phyloP scores from a whole-genome alignment of 2,329 filamentous ascomycete species.

The Alternaria brassicae region DNA sequence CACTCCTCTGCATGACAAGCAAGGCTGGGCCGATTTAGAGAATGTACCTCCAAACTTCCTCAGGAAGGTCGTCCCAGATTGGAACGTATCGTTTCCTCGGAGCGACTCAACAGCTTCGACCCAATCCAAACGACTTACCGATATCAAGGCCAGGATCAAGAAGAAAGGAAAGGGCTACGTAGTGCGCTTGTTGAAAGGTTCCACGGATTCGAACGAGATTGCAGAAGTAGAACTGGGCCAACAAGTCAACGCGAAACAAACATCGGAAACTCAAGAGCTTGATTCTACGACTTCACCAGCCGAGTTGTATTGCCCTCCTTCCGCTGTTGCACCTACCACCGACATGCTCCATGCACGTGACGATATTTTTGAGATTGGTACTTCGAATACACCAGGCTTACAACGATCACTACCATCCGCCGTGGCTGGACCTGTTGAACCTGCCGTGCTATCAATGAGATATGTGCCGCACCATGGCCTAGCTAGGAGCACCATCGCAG shows the following conservation, averaged over 20 bases:
- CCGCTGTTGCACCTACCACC: background rate
- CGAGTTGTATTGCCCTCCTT: conserved; percentile 29
- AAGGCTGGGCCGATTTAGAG: conserved; percentile 41
- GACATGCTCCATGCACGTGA: background rate
- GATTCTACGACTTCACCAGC: conserved; percentile 22
- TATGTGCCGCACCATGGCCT: background rate
- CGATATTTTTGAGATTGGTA: conserved; percentile 35
- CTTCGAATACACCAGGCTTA: conserved; percentile 32
- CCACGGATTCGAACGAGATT: conserved; percentile 34
- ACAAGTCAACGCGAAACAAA: background rate
- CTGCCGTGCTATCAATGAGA: background rate
- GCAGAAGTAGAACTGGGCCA: conserved; percentile 38
- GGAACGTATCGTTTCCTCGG: conserved; percentile 36
- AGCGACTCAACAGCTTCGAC: conserved; percentile 36
- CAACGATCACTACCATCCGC: background rate
- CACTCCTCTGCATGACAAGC: conserved; percentile 33
- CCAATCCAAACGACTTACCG: conserved; percentile 35
- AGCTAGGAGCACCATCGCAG: conserved; percentile 21
- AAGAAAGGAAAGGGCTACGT: conserved; percentile 46
- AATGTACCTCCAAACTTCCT: conserved; percentile 40
- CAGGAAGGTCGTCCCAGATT: conserved; percentile 41
- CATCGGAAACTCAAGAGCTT: conserved; percentile 23
- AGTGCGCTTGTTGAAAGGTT: conserved; percentile 39
- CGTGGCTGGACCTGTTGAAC: background rate
- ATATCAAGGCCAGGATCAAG: conserved; percentile 44